A percentile compares a stretch with the other conserved stretches of the same genome.
Evolutionary conservation across 768 basidiomycete species (phyloP).

Genomic region (Lepiota subincarnata): DNA sequence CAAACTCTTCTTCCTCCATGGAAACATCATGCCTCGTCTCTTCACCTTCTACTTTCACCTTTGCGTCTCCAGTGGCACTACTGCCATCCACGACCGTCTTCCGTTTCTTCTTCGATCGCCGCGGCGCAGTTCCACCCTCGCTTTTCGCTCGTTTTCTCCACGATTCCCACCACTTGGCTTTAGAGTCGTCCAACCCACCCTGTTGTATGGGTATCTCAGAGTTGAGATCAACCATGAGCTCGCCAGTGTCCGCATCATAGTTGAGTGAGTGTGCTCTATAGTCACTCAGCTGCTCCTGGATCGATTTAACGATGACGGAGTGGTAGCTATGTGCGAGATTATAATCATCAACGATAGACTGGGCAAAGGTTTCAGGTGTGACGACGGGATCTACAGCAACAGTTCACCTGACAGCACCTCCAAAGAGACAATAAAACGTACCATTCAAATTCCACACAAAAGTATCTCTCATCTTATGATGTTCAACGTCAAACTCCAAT

Average conservation of each 20-base stretch:
- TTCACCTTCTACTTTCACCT: slow-evolving; percentile 16
- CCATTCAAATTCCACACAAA: slow-evolving; percentile 97
- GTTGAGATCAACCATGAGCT: slow-evolving; percentile 16
- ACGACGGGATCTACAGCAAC: slow-evolving; percentile 69
- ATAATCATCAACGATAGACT: slow-evolving; percentile 90
- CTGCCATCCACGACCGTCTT: slow-evolving; percentile 23
- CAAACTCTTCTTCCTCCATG: slow-evolving; percentile 21
- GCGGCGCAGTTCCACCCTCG: slow-evolving; percentile 13
- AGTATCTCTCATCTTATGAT: slow-evolving; percentile 90
- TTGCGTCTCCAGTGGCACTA: slow-evolving; percentile 9
- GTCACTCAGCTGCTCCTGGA: slow-evolving; percentile 85
- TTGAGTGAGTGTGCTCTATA: slow-evolving; percentile 63
- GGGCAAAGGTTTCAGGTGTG: slow-evolving; percentile 87
- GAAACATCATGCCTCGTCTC: slow-evolving; percentile 20
- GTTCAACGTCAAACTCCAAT: slow-evolving; percentile 95
- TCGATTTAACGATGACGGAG: slow-evolving; percentile 67
- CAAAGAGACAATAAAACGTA: slow-evolving; percentile 33
- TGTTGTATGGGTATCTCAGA: slow-evolving; percentile 5
- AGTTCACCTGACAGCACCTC: neutral
- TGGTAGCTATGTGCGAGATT: slow-evolving; percentile 63
- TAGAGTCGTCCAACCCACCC: slow-evolving; percentile 48
- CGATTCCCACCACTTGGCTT: slow-evolving; percentile 62
- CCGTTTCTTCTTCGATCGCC: slow-evolving; percentile 16
- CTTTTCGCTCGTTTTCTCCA: slow-evolving; percentile 58
- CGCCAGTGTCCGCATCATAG: slow-evolving; percentile 45